These are phyloP conservation scores for Acacia melanoxylon DNA, from an alignment of 306 rosid species.

Conservation along the genomic window DNA sequence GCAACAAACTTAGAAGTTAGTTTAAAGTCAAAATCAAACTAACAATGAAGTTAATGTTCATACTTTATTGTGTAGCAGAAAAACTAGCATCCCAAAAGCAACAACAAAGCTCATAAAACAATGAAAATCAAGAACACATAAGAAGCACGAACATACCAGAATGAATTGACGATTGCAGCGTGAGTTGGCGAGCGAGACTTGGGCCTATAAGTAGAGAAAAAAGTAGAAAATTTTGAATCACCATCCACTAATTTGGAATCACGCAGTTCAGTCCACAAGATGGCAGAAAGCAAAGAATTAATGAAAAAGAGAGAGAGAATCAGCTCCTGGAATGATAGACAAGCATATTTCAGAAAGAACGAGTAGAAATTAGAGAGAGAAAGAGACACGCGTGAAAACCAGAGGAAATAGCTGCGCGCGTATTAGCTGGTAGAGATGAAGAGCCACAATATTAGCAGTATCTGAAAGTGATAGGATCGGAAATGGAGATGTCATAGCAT, in stretches of 20 bases:
- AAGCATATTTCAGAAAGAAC: neutral
- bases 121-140: neutral
- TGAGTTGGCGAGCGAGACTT: neutral
- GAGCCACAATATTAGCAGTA: neutral
- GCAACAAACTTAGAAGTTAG: neutral
- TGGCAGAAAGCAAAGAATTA: conserved; percentile 14
- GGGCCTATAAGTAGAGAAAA: conserved; percentile 17
- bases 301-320: neutral
- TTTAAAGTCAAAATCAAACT: neutral
- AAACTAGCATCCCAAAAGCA: neutral
- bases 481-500: neutral
- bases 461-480: neutral
- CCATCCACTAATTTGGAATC: conserved; percentile 34
- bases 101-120: neutral
- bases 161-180: neutral
- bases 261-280: neutral
- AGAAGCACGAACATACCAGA: conserved; percentile 26
- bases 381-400: neutral
- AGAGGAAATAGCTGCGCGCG: neutral
- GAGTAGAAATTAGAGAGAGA: neutral
- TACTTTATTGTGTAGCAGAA: neutral
- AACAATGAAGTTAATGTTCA: neutral
- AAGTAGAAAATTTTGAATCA: conserved; percentile 22
- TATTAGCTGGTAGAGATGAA: neutral
- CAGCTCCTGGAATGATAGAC: neutral